A percentile compares a stretch with the other conserved stretches of the same genome.
phyloP scores from a whole-genome alignment of 2,329 filamentous ascomycete genomes.

The Aureobasidium lini region DNA sequence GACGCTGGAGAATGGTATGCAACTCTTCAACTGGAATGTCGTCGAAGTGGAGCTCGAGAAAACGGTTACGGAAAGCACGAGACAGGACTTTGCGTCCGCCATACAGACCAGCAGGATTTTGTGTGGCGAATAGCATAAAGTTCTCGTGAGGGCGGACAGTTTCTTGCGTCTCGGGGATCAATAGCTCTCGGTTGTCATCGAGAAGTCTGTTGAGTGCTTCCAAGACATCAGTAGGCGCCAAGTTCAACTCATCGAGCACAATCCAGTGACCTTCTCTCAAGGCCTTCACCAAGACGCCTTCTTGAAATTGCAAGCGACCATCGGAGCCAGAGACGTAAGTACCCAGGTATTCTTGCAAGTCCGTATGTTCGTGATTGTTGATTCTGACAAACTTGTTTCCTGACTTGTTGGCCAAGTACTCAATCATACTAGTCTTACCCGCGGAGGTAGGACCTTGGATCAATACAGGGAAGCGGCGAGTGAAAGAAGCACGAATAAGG shows the following conservation, averaged over 20 bases:
- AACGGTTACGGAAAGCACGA: constrained; percentile 90
- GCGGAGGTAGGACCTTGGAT: constrained; percentile 96
- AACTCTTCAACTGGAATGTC: constrained; percentile 95
- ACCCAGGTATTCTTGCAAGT: constrained; percentile 94
- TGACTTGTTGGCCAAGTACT: constrained; percentile 92
- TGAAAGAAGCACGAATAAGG: constrained; percentile 86
- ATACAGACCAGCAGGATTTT: constrained; percentile 93
- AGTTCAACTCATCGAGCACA: constrained; percentile 91
- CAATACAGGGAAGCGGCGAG: constrained; percentile 82
- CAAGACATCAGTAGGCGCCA: constrained; percentile 93
- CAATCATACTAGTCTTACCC: constrained; percentile 99
- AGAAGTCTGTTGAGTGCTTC: constrained; percentile 92
- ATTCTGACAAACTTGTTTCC: constrained; percentile 97
- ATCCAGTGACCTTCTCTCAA: constrained; percentile 95
- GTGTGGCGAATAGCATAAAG: constrained; percentile 97
- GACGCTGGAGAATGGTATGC: constrained; percentile 80
- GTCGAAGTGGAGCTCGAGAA: constrained; percentile 94
- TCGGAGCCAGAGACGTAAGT: constrained; percentile 83
- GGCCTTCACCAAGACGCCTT: constrained; percentile 87
- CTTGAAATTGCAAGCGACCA: constrained; percentile 82
- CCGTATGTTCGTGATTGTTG: constrained; percentile 99
- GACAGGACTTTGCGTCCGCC: constrained; percentile 90
- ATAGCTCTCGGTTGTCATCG: constrained; percentile 90
- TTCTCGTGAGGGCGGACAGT: constrained; percentile 84
- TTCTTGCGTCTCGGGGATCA: constrained; percentile 95